Evolutionary conservation across 2,329 filamentous ascomycete species (phyloP), one percentile per base, ranked within the genome.

Genomic region (Arthrobotrys megalospora): DNA sequence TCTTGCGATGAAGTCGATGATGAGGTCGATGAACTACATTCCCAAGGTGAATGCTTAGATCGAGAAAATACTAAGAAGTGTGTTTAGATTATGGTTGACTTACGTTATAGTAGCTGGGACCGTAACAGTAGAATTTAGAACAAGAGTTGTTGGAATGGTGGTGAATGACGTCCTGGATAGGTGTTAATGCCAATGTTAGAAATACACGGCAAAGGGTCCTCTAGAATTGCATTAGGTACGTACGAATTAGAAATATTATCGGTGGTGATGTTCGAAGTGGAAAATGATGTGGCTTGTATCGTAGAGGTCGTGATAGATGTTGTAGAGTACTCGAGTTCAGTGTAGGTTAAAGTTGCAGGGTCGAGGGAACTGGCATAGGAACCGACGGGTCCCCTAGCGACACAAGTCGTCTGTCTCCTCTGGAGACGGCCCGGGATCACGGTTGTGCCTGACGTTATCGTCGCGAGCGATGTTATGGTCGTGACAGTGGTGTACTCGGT

Each of bases 341-440:
- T 62, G 21, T 36, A 52, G 4, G 36, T 34, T 4, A 68, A 11
- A 8, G n/a, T 10, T 1, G 32, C n/a, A 12, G 34, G 19, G 14
- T 43, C 19, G 4, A 19, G n/a, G 12, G 12, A 21, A 16, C 41
- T n/a, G 1, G 36, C 38, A 38, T 76, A 76, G 19, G 11, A 50
- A 11, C 72, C 65, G 16, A 38, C 58, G 28, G 65, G 65, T 5
- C 72, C 72, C 10, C 48, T 67, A 16, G 55, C 41, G 3, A 12
- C 16, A 43, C 71, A 76, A 21, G 36, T 62, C 5, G 16, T 28
- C n/a, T 76, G 45, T 52, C 58, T 53, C 38, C 62, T 24, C 41
- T 38, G 16, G 8, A 68, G 21, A 43, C 21, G 36, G 6, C 21
- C 43, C 1, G 2, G 19, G 14, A 64, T 14, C 34, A 32, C 34